These are phyloP conservation scores for Limonium bicolor DNA, from an alignment of 148 eudicot species.

Conservation along the genomic window DNA sequence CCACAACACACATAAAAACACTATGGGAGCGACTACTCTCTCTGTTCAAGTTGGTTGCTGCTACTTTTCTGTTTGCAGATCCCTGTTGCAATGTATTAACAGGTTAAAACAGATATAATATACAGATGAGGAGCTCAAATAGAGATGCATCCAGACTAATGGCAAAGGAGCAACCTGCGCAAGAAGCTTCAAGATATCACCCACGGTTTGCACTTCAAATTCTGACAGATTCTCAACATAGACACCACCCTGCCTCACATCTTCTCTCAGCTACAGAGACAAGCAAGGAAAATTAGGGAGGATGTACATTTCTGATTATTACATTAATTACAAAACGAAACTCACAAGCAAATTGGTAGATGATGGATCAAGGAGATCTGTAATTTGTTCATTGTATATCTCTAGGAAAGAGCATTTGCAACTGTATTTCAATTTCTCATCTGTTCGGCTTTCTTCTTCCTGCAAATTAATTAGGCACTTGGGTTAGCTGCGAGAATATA, in stretches of 20 bases:
- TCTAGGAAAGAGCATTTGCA: slow-evolving; percentile 98
- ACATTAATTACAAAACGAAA: neutral
- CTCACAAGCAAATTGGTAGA: slow-evolving; percentile 83
- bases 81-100: slow-evolving; percentile 37
- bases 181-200: slow-evolving; percentile 74
- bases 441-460: slow-evolving; percentile 97
- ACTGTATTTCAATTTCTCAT: slow-evolving; percentile 66
- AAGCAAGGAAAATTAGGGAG: neutral
- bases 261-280: slow-evolving; percentile 84
- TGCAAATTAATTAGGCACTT: no score
- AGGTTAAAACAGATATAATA: slow-evolving; percentile 4
- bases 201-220: slow-evolving; percentile 81
- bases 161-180: slow-evolving; percentile 37
- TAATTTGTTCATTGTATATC: slow-evolving; percentile 91
- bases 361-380: slow-evolving; percentile 94
- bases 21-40: slow-evolving; percentile 99
- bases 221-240: slow-evolving; percentile 96
- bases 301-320: neutral
- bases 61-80: slow-evolving; percentile 84
- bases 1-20: slow-evolving; percentile 85
- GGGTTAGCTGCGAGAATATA: no score
- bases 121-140: neutral
- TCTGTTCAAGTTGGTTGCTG: slow-evolving; percentile 94
- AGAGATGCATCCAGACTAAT: slow-evolving; percentile 1
- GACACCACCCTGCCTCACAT: slow-evolving; percentile 80